phyloP scores from a whole-genome alignment of 805 yeast genomes.

The Blastobotrys chiropterorum region DNA sequence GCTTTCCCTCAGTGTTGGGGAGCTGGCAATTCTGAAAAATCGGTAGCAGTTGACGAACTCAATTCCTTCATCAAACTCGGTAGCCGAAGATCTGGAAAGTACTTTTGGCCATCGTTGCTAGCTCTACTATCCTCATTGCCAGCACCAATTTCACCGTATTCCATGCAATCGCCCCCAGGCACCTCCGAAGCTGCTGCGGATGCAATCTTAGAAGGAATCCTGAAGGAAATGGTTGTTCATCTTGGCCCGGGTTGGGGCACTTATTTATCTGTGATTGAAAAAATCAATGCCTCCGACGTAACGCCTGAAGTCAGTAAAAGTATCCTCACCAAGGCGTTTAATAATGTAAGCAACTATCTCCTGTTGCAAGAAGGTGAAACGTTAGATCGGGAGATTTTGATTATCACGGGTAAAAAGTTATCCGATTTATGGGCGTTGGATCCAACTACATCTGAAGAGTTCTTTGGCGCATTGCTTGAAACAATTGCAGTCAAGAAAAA shows the following conservation, averaged over 20 bases:
- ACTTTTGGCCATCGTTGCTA: conserved; percentile 19
- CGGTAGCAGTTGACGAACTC: conserved; percentile 17
- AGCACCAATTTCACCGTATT: conserved; percentile 13
- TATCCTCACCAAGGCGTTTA: conserved; percentile 1
- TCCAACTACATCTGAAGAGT: background rate
- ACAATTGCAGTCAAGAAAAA: conserved; percentile 4
- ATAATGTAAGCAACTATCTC: background rate
- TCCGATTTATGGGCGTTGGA: conserved; percentile 8
- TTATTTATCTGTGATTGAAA: conserved; percentile 15
- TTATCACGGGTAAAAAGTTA: conserved; percentile 6
- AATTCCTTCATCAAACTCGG: conserved; percentile 13
- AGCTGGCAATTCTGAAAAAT: conserved; percentile 11
- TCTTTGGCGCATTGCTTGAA: conserved; percentile 4
- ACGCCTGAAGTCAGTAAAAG: background rate
- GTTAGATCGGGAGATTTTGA: conserved; percentile 6
- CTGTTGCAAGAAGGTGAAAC: conserved; percentile 7
- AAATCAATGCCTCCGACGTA: conserved; percentile 5
- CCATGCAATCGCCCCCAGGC: conserved; percentile 2
- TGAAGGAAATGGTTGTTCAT: conserved; percentile 10
- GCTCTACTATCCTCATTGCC: conserved; percentile 17
- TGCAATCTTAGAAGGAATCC: conserved; percentile 10
- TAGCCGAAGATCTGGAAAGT: conserved; percentile 10
- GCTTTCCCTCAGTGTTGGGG: conserved; percentile 31
- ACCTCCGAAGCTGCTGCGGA: conserved; percentile 6
- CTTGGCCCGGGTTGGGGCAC: conserved; percentile 18